These are phyloP conservation scores for Strigomonas culicis DNA, from an alignment of 208 protist species.

Conservation along the genomic window DNA sequence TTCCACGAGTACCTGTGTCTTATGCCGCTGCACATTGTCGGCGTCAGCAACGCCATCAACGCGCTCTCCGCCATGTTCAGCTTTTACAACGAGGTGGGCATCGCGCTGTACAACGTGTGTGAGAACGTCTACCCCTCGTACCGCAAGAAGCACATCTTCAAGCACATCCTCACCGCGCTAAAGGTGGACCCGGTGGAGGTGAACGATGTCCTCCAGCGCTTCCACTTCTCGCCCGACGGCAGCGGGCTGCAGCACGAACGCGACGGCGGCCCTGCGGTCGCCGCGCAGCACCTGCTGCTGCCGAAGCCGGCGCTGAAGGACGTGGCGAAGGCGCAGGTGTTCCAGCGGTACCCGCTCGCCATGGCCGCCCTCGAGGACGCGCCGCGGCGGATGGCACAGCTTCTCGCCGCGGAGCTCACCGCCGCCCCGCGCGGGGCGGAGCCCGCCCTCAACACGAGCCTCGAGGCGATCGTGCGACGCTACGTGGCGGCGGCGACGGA, in stretches of 20 bases:
- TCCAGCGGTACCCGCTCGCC: slow-evolving; percentile 62
- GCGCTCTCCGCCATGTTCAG: slow-evolving; percentile 85
- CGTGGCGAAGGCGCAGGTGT: slow-evolving; percentile 51
- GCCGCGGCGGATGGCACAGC: slow-evolving; percentile 44
- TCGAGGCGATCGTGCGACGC: neutral
- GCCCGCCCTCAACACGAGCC: neutral
- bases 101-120: slow-evolving; percentile 56
- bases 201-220: slow-evolving; percentile 39
- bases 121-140: slow-evolving; percentile 73
- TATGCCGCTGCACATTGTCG: slow-evolving; percentile 86
- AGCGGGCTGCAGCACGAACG: neutral
- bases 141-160: slow-evolving; percentile 70
- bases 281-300: slow-evolving; percentile 73
- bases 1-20: slow-evolving; percentile 42
- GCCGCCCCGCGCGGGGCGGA: neutral
- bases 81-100: slow-evolving; percentile 74
- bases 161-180: slow-evolving; percentile 68
- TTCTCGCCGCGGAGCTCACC: slow-evolving; percentile 26
- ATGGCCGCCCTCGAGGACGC: slow-evolving; percentile 52
- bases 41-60: slow-evolving; percentile 75
- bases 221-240: slow-evolving; percentile 57
- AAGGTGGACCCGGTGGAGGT: slow-evolving; percentile 58
- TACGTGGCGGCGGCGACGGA: neutral
- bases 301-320: slow-evolving; percentile 72
- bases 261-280: slow-evolving; percentile 15